Evolutionary conservation across 495 filamentous ascomycete genomes (phyloP).

Genomic region (Podospora sp.): DNA sequence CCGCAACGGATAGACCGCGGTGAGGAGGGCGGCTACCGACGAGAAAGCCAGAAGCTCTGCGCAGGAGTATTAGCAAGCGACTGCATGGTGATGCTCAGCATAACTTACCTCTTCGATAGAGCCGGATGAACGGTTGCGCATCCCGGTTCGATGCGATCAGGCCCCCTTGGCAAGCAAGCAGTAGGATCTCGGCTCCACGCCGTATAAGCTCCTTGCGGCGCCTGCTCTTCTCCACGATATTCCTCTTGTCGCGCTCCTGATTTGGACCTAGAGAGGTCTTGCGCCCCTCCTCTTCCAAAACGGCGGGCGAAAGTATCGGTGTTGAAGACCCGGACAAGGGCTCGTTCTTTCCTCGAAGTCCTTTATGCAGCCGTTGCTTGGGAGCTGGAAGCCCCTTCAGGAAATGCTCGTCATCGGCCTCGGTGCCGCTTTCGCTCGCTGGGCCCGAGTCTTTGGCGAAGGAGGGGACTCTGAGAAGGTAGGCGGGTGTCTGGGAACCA

Average conservation of each 20-base stretch:
- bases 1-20: constrained; percentile 51
- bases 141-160: constrained; percentile 34
- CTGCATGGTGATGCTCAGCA: background rate
- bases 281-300: constrained; percentile 57
- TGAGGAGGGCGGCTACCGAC: constrained; percentile 30
- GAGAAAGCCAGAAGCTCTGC: constrained; percentile 38
- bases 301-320: constrained; percentile 61
- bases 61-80: constrained; percentile 17
- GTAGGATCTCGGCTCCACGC: constrained; percentile 44
- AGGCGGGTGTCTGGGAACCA: constrained; percentile 2
- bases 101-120: constrained; percentile 41
- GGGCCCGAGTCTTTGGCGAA: constrained; percentile 53
- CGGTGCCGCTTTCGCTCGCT: constrained; percentile 84
- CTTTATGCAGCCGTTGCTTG: constrained; percentile 69
- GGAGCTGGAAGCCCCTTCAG: constrained; percentile 82
- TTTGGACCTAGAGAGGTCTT: constrained; percentile 23
- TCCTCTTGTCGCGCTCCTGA: constrained; percentile 33
- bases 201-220: constrained; percentile 51
- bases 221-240: constrained; percentile 37
- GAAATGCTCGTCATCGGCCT: constrained; percentile 85
- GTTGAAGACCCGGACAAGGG: constrained; percentile 52
- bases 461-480: constrained; percentile 23
- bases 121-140: constrained; percentile 37
- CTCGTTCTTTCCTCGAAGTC: constrained; percentile 60
- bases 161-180: constrained; percentile 48